A percentile compares a stretch with the other conserved stretches of the same genome.
These are phyloP conservation scores for Podila epicladia DNA, from an alignment of 192 early-diverging fungal species.

Conservation along the genomic window DNA sequence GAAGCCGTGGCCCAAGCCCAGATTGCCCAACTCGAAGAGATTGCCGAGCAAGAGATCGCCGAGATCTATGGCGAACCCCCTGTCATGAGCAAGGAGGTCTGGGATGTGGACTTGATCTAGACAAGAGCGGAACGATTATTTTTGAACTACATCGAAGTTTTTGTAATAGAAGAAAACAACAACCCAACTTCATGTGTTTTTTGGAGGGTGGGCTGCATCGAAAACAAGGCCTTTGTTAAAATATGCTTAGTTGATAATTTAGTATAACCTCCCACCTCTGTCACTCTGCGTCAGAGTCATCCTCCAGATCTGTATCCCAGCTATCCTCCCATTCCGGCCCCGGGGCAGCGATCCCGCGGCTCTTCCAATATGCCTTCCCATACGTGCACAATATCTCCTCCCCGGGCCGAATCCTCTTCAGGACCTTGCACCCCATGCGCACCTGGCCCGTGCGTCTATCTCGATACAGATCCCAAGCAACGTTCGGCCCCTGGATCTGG, in stretches of 20 bases:
- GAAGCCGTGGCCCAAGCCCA: slow-evolving; percentile 42
- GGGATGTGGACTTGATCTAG: slow-evolving; percentile 50
- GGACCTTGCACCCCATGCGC: slow-evolving; percentile 46
- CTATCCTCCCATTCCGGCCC: slow-evolving; percentile 46
- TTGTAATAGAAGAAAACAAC: not conserved
- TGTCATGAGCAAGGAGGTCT: slow-evolving; percentile 35
- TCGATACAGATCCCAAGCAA: slow-evolving; percentile 41
- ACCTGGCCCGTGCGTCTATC: slow-evolving; percentile 31
- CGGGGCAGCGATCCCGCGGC: slow-evolving; percentile 5
- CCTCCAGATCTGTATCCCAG: slow-evolving; percentile 50
- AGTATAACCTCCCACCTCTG: no score
- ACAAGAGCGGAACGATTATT: not conserved
- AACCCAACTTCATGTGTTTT: not conserved
- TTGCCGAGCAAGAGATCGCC: slow-evolving; percentile 47
- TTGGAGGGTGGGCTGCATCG: not conserved
- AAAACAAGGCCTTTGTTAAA: no score
- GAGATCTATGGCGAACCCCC: slow-evolving; percentile 47
- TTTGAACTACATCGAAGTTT: not conserved
- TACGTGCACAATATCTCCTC: slow-evolving; percentile 48
- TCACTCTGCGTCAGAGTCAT: not conserved
- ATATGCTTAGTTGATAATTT: not conserved
- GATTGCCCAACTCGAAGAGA: slow-evolving; percentile 45
- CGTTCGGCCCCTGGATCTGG: slow-evolving; percentile 37
- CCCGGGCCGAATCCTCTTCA: slow-evolving; percentile 26
- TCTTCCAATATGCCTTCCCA: slow-evolving; percentile 47